A percentile compares a stretch with the other conserved stretches of the same genome.
Evolutionary conservation across 2,329 filamentous ascomycete species (phyloP).

Genomic region (Claviceps paspali): DNA sequence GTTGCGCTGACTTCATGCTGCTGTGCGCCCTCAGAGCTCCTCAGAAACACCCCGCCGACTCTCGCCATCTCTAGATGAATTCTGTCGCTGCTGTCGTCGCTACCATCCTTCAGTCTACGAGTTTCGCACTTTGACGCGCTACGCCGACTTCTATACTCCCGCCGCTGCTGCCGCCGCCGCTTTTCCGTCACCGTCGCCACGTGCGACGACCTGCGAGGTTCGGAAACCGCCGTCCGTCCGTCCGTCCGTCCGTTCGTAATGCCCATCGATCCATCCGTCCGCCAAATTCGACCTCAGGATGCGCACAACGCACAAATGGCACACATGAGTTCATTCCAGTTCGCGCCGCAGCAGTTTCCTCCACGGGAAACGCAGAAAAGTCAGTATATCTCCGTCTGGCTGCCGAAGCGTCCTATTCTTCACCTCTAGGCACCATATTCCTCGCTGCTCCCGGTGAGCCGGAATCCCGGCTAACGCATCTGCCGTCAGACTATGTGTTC

Average conservation of each 20-base stretch:
- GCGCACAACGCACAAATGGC: slow-evolving; percentile 29
- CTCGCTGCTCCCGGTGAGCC: no score
- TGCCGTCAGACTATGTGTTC: slow-evolving; percentile 70
- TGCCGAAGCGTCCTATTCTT: no score
- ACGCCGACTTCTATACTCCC: background rate
- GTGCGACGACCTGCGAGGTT: slow-evolving; percentile 1
- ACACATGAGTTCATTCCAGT: slow-evolving; percentile 56
- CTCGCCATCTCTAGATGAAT: background rate
- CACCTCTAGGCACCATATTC: no score
- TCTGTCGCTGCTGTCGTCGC: slow-evolving; percentile 1
- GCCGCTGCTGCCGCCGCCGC: background rate
- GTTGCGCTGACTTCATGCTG: slow-evolving; percentile 15
- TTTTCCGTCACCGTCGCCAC: slow-evolving; percentile 1
- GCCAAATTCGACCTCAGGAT: slow-evolving; percentile 50
- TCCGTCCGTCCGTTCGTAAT: no score
- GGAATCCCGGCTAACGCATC: slow-evolving; percentile 1
- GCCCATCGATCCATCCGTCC: slow-evolving; percentile 44
- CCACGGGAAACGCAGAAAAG: slow-evolving; percentile 69
- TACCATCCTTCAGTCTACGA: background rate
- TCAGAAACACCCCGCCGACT: background rate
- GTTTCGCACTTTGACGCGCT: background rate
- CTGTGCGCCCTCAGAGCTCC: slow-evolving; percentile 1
- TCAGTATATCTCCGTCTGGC: slow-evolving; percentile 38
- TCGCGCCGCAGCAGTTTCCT: slow-evolving; percentile 44
- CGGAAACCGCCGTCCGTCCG: slow-evolving; percentile 7